Conservation (phyloP, 331 rosid genomes). For the Rosa hybrid region DNA sequence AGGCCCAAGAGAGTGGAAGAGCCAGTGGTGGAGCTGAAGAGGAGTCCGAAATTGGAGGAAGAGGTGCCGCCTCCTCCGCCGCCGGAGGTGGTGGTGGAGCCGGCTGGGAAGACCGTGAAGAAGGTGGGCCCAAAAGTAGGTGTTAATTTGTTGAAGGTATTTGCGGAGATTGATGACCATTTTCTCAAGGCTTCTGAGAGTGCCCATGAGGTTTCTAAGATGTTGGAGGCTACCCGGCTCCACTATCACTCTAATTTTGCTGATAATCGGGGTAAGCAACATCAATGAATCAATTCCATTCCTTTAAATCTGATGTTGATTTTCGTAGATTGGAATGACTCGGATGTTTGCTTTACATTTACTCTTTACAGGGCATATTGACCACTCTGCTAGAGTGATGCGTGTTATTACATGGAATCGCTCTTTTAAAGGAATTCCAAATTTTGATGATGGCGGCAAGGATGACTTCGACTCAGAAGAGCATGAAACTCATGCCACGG, state of each 20-base stretch:
- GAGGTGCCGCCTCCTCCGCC: conserved; percentile 29
- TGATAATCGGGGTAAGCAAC: conserved; percentile 73
- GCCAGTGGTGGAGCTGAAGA: conserved; percentile 15
- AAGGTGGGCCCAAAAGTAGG: conserved; percentile 38
- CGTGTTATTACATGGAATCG: conserved; percentile 98
- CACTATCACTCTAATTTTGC: conserved; percentile 99
- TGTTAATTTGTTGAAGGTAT: conserved; percentile 46
- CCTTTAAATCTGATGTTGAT: background rate
- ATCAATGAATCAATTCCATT: background rate
- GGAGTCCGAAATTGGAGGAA: conserved; percentile 25
- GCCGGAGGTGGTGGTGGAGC: conserved; percentile 6
- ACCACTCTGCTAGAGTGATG: conserved; percentile 96
- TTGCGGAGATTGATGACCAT: conserved; percentile 64
- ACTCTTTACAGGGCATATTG: conserved; percentile 71
- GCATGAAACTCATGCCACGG: conserved; percentile 88
- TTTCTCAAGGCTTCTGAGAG: conserved; percentile 91
- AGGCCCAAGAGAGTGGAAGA: conserved; percentile 36
- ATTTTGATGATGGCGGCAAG: conserved; percentile 60
- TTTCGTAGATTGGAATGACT: background rate
- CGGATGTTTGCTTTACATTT: background rate
- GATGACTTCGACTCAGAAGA: conserved; percentile 79
- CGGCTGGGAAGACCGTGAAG: conserved; percentile 34
- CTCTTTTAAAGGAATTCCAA: conserved; percentile 65
- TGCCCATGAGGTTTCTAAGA: conserved; percentile 87
- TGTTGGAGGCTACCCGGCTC: conserved; percentile 93